phyloP scores from a whole-genome alignment of 371 early-diverging fungal species.

The Paraphysoderma sedebokerense region DNA sequence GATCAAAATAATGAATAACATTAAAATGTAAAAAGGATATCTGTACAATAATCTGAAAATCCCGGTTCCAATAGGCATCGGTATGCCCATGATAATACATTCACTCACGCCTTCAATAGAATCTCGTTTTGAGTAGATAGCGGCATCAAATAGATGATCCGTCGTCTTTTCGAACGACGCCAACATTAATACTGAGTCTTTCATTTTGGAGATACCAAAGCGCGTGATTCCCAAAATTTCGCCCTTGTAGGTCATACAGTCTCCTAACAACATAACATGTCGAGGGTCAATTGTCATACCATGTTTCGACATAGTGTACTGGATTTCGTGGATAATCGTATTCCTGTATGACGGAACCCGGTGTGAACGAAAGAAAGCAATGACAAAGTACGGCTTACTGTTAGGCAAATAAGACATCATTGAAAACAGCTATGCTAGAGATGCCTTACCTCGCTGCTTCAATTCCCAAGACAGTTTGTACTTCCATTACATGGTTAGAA shows the following conservation, averaged over 20 bases:
- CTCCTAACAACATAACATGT: slow-evolving; percentile 89
- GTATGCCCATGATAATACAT: slow-evolving; percentile 96
- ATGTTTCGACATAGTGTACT: slow-evolving; percentile 92
- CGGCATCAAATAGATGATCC: slow-evolving; percentile 97
- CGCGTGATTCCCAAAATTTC: slow-evolving; percentile 94
- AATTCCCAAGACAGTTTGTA: slow-evolving; percentile 89
- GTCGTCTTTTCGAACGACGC: slow-evolving; percentile 99
- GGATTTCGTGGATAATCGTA: slow-evolving; percentile 82
- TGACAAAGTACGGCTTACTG: no score
- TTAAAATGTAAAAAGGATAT: no score
- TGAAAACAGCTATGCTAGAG: no score
- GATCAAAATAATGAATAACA: no score
- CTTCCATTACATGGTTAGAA: slow-evolving; percentile 89
- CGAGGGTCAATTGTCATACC: slow-evolving; percentile 99
- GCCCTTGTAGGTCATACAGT: slow-evolving; percentile 97
- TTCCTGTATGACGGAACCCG: no score
- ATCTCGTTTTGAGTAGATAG: slow-evolving; percentile 82
- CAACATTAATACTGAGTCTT: slow-evolving; percentile 90
- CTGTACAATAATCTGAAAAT: no score
- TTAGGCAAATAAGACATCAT: no score
- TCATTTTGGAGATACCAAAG: slow-evolving; percentile 97
- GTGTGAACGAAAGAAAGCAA: no score
- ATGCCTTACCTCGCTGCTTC: slow-evolving; percentile 97
- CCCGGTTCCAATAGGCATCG: slow-evolving; percentile 97
- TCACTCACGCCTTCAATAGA: slow-evolving; percentile 93